These are phyloP conservation scores for Vaccinium vitisidaea DNA, from an alignment of 148 eudicot genomes.

Conservation along the genomic window DNA sequence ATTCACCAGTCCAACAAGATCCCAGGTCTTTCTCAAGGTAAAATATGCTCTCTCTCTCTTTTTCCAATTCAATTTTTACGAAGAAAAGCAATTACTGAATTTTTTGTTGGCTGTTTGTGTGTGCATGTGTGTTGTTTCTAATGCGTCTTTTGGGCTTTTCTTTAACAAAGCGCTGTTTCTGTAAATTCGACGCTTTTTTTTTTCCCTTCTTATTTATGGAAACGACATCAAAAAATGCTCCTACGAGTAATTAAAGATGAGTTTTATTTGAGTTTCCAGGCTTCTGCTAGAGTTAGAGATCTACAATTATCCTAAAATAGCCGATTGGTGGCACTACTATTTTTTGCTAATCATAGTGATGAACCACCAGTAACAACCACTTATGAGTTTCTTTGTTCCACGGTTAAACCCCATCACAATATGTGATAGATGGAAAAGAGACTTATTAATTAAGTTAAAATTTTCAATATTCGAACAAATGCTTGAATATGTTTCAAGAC, in stretches of 20 bases:
- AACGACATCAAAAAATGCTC: background rate
- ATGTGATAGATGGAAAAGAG: too few species aligned
- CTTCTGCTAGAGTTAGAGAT: background rate
- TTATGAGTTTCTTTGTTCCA: too few species aligned
- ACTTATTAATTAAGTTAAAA: background rate
- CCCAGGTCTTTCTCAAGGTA: conserved; percentile 80
- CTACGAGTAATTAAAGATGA: too few species aligned
- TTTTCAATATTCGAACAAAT: background rate
- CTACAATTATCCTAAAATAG: background rate
- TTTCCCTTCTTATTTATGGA: background rate
- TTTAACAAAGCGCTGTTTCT: background rate
- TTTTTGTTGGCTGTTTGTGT: background rate
- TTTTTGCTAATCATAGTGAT: too few species aligned
- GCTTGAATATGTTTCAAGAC: background rate
- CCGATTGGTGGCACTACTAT: background rate
- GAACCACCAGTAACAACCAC: too few species aligned
- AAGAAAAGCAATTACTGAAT: background rate
- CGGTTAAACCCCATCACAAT: too few species aligned
- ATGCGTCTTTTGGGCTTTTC: background rate
- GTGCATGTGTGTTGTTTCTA: background rate
- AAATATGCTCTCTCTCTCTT: conserved; percentile 2
- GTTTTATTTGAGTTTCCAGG: background rate
- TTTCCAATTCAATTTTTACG: background rate
- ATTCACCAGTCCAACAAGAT: conserved; percentile 84
- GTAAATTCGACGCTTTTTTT: background rate